These are phyloP conservation scores for Chlorella sorokiniana DNA, from an alignment of 139 green algal species.

Conservation along the genomic window DNA sequence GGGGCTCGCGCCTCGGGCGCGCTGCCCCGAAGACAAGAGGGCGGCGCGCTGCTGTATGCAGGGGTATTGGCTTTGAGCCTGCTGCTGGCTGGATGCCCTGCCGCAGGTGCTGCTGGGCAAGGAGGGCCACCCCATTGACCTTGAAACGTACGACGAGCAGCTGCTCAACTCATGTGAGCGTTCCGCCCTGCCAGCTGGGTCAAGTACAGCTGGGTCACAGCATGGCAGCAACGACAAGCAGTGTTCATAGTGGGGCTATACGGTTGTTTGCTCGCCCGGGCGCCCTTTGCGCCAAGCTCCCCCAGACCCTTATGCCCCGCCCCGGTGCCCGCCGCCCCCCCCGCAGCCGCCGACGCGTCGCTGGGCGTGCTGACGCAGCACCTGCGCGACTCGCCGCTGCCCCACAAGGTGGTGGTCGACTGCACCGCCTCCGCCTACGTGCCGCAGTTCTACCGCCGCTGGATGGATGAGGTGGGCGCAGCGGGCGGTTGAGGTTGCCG, in stretches of 20 bases:
- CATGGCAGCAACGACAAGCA: too few species aligned
- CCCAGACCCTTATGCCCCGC: too few species aligned
- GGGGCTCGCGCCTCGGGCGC: too few species aligned
- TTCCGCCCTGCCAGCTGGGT: not conserved
- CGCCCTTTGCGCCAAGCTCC: not conserved
- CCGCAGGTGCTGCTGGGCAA: constrained; percentile 19
- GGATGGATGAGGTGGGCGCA: constrained; percentile 70
- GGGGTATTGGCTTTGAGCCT: too few species aligned
- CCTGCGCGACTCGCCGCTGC: constrained; percentile 69
- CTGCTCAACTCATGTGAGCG: constrained; percentile 23
- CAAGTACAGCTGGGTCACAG: too few species aligned
- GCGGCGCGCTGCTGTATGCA: too few species aligned
- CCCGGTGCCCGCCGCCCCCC: not conserved
- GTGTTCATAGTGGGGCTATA: too few species aligned
- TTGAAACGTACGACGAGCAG: constrained; percentile 23
- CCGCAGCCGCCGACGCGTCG: constrained; percentile 22
- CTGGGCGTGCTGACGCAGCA: constrained; percentile 67
- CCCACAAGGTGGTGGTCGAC: constrained; percentile 94
- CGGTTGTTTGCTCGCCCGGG: too few species aligned
- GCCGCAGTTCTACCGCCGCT: constrained; percentile 75
- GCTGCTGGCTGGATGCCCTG: not conserved
- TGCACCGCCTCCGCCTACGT: constrained; percentile 86
- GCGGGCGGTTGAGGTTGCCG: not conserved
- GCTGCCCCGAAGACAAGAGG: too few species aligned
- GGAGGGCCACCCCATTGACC: constrained; percentile 25